Conservation (phyloP, 805 yeast species). For the Kazachstania bromeliacearum region DNA sequence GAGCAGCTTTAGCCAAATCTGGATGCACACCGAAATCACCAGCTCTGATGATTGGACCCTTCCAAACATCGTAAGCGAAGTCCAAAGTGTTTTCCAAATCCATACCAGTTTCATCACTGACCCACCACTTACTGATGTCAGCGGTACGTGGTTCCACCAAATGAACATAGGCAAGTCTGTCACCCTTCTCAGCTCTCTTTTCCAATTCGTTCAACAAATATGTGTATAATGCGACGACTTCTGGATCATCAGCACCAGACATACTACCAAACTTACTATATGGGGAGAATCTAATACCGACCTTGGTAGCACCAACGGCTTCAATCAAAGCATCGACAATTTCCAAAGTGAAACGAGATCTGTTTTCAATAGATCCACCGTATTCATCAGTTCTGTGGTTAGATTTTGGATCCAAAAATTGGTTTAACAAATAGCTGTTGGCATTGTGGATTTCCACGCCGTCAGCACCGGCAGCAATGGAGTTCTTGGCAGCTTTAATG, state of each 20-base stretch:
- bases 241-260: slow-evolving; percentile 27
- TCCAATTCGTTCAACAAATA: slow-evolving; percentile 34
- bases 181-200: slow-evolving; percentile 25
- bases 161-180: slow-evolving; percentile 32
- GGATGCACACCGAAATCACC: slow-evolving; percentile 27
- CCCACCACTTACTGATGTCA: slow-evolving; percentile 9
- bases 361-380: slow-evolving; percentile 43
- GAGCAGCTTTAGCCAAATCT: slow-evolving; percentile 13
- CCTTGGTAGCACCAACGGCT: slow-evolving; percentile 42
- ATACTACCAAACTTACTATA: slow-evolving; percentile 31
- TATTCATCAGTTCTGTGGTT: slow-evolving; percentile 43
- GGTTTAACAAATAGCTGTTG: slow-evolving; percentile 52
- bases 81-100: slow-evolving; percentile 27
- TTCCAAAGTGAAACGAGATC: slow-evolving; percentile 36
- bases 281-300: slow-evolving; percentile 42
- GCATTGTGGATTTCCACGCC: slow-evolving; percentile 60
- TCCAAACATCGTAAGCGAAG: slow-evolving; percentile 35
- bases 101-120: slow-evolving; percentile 18
- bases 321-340: slow-evolving; percentile 40
- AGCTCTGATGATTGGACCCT: slow-evolving; percentile 34
- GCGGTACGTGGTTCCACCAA: slow-evolving; percentile 35
- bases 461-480: slow-evolving; percentile 35
- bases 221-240: slow-evolving; percentile 29
- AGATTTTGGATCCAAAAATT: slow-evolving; percentile 40
- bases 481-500: slow-evolving; percentile 35